Evolutionary conservation across 192 early-diverging fungal genomes (phyloP).

Genomic region (Diversispora eburnea): DNA sequence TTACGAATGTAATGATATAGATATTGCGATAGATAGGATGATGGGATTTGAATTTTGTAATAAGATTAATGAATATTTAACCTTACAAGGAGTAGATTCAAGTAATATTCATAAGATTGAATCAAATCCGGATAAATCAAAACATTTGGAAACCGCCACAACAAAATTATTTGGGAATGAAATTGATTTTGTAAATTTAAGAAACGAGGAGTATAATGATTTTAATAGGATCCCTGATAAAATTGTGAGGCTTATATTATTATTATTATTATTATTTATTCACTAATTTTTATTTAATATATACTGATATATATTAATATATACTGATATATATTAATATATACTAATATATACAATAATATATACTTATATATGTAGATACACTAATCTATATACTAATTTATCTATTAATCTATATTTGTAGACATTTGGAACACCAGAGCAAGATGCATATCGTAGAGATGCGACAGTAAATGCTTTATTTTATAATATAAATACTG

Average conservation of each 20-base stretch:
- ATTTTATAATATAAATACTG: slow-evolving; percentile 92
- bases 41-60: slow-evolving; percentile 89
- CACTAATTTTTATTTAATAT: background rate
- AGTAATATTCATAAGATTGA: slow-evolving; percentile 77
- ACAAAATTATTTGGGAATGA: slow-evolving; percentile 70
- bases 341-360: background rate
- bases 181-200: slow-evolving; percentile 94
- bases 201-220: slow-evolving; percentile 85
- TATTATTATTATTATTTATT: background rate
- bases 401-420: background rate
- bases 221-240: slow-evolving; percentile 74
- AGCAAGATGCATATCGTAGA: slow-evolving; percentile 88
- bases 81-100: slow-evolving; percentile 35
- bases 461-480: slow-evolving; percentile 98
- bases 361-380: too few species aligned
- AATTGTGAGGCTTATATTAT: slow-evolving; percentile 50
- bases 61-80: slow-evolving; percentile 65
- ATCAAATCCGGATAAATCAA: slow-evolving; percentile 90
- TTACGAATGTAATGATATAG: slow-evolving; percentile 82
- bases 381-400: too few species aligned
- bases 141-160: slow-evolving; percentile 97
- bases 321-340: background rate
- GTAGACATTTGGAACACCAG: slow-evolving; percentile 81
- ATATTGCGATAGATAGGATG: slow-evolving; percentile 91
- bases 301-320: background rate